A percentile compares a stretch with the other conserved stretches of the same genome.
These are phyloP conservation scores for Phycomyces nitens DNA, from an alignment of 192 early-diverging fungal genomes.

Conservation along the genomic window DNA sequence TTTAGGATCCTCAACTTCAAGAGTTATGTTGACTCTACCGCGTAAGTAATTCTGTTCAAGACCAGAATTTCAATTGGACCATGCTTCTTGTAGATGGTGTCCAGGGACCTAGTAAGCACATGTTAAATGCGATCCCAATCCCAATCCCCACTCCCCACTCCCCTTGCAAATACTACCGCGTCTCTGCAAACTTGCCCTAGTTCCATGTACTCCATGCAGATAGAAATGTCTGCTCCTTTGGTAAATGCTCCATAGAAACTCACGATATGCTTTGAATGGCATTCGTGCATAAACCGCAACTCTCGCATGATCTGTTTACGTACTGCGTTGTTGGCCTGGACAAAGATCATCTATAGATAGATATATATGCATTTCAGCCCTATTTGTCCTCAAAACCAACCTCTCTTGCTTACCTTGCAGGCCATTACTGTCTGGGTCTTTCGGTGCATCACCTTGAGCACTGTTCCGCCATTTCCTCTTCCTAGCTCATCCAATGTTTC, in stretches of 20 bases:
- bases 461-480: slow-evolving; percentile 88
- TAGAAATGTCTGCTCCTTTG: slow-evolving; percentile 74
- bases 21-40: slow-evolving; percentile 40
- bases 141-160: too few species aligned
- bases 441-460: slow-evolving; percentile 77
- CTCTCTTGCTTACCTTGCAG: slow-evolving; percentile 64
- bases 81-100: slow-evolving; percentile 82
- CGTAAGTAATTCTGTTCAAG: slow-evolving; percentile 74
- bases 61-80: slow-evolving; percentile 83
- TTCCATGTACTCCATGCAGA: slow-evolving; percentile 98
- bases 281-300: slow-evolving; percentile 91
- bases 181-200: slow-evolving; percentile 64
- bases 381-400: too few species aligned
- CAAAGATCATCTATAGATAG: slow-evolving; percentile 5
- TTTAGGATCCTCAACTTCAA: neutral
- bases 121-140: neutral
- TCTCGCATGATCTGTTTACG: slow-evolving; percentile 89
- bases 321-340: slow-evolving; percentile 56
- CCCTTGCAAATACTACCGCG: too few species aligned
- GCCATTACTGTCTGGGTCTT: slow-evolving; percentile 90
- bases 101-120: slow-evolving; percentile 57
- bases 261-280: slow-evolving; percentile 89
- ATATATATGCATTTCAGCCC: too few species aligned
- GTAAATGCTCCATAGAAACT: slow-evolving; percentile 93
- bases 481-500: slow-evolving; percentile 78